Evolutionary conservation across 768 basidiomycete genomes (phyloP), one percentile per base, ranked within the genome.

Genomic region (Strobilomyces confusus): DNA sequence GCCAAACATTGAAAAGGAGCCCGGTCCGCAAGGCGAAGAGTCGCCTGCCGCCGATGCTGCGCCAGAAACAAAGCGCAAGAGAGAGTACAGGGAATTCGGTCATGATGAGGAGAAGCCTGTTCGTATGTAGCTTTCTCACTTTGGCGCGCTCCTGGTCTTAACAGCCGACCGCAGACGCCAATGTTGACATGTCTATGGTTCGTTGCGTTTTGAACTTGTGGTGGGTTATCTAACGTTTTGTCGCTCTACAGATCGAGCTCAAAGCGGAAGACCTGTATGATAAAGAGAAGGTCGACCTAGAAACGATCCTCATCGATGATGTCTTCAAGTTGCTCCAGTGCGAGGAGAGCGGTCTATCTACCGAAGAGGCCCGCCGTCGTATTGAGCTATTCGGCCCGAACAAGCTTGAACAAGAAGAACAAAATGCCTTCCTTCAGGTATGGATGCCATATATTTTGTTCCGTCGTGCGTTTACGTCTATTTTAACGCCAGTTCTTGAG

Each of bases 261-360:
- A 92, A 86, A 70, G 91, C 92, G 4, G 92, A 94, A 72, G 92
- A 95, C 70, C 74, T 94, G 46, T 98, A 97, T 71, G 94, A 97
- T 74, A 95, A 95, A 77, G 95, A 98, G 75, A 98, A 98, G 78
- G 95, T 98, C 73, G 95, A 98, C 73, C 79, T 98, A 55, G 95
- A 98, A 78, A 95, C 93, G 20, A 87, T 98, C 62, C 87, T 92
- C 59, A 89, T 98, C 69, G 92, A 93, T 62, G 95, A 98, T 65
- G 95, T 98, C 70, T 93, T 97, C 80, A 91, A 87, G 56, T 87
- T 98, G 47, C 86, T 98, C 47, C 93, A 98, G 71, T 95, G 92
- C 70, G 79, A 81, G 61, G 87, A 92, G 53, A 77, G 78, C 26
- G 95, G 95, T 80, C 81, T 98, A 26, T 70, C 73, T 15, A 52